Percentiles rank a stretch among this genome's conserved stretches.
Conservation (phyloP, 1,284 basidiomycete species). For the Irpex rosettiformis region DNA sequence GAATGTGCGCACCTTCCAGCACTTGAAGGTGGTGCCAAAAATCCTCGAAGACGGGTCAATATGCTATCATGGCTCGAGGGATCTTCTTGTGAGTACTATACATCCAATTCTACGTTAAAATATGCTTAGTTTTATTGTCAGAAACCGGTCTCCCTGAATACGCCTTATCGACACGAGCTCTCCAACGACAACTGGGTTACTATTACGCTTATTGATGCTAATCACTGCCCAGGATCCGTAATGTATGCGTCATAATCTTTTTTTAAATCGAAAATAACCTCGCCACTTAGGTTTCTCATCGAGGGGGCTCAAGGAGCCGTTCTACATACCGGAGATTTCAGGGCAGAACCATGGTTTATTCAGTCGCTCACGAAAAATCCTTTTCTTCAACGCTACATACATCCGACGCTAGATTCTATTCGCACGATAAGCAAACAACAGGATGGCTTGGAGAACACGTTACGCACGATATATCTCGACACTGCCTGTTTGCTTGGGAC, state of each 20-base stretch:
- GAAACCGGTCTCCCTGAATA: constrained; percentile 53
- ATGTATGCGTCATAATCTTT: constrained; percentile 63
- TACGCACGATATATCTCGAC: constrained; percentile 87
- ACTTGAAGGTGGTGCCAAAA: constrained; percentile 58
- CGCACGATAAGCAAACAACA: constrained; percentile 1
- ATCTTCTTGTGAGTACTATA: constrained; percentile 51
- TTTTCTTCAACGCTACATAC: constrained; percentile 66
- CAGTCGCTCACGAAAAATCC: constrained; percentile 66
- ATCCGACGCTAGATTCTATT: constrained; percentile 8
- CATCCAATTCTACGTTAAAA: neutral
- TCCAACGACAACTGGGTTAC: constrained; percentile 55
- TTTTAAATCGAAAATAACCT: neutral
- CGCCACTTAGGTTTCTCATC: constrained; percentile 72
- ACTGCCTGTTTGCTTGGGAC: constrained; percentile 68
- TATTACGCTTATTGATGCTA: constrained; percentile 85
- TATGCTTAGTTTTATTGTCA: constrained; percentile 19
- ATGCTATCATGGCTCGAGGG: constrained; percentile 50
- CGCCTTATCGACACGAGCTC: constrained; percentile 62
- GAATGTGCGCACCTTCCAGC: constrained; percentile 58
- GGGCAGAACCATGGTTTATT: constrained; percentile 81
- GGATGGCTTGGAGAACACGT: constrained; percentile 32
- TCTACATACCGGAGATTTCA: constrained; percentile 90
- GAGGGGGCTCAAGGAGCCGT: constrained; percentile 71
- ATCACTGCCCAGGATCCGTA: constrained; percentile 91
- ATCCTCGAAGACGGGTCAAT: constrained; percentile 42